Percentiles rank a stretch among this genome's conserved stretches.
Evolutionary conservation across 1,284 basidiomycete genomes (phyloP).

Genomic region (Inonotus hispidus): DNA sequence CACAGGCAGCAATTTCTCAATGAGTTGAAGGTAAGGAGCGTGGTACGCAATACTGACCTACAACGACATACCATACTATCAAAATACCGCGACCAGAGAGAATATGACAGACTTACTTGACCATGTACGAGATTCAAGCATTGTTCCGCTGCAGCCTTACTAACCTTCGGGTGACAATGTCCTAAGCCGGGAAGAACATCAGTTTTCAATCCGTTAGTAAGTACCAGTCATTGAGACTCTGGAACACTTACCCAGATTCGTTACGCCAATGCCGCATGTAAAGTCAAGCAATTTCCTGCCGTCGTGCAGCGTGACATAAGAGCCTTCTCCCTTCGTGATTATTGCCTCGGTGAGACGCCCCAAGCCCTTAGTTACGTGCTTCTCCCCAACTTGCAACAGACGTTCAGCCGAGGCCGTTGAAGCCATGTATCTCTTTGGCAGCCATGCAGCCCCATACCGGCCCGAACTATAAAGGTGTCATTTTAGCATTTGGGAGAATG

Average conservation of each 20-base stretch:
- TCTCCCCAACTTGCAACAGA: constrained; percentile 43
- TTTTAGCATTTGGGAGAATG: not conserved
- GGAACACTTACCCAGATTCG: constrained; percentile 55
- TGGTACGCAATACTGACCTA: constrained; percentile 80
- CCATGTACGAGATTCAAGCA: constrained; percentile 78
- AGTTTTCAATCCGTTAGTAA: not conserved
- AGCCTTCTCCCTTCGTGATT: constrained; percentile 73
- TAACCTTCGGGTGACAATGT: constrained; percentile 84
- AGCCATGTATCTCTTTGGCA: constrained; percentile 2
- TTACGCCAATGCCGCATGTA: constrained; percentile 83
- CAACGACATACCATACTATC: not conserved
- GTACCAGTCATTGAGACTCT: constrained; percentile 10
- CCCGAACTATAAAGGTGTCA: not conserved
- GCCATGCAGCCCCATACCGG: not conserved
- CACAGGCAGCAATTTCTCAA: constrained; percentile 71
- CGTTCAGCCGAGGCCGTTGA: constrained; percentile 16
- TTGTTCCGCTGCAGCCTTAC: constrained; percentile 82
- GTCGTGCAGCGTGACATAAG: constrained; percentile 67
- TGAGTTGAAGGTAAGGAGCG: constrained; percentile 70
- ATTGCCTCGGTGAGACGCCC: constrained; percentile 65
- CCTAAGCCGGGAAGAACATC: constrained; percentile 38
- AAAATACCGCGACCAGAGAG: not conserved
- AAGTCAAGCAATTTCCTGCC: constrained; percentile 77
- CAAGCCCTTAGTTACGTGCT: constrained; percentile 69
- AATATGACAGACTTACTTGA: constrained; percentile 40